Evolutionary conservation across 352 stramenopile genomes (phyloP), one percentile per base, ranked within the genome.

Genomic region (Phytophthora crassamura): DNA sequence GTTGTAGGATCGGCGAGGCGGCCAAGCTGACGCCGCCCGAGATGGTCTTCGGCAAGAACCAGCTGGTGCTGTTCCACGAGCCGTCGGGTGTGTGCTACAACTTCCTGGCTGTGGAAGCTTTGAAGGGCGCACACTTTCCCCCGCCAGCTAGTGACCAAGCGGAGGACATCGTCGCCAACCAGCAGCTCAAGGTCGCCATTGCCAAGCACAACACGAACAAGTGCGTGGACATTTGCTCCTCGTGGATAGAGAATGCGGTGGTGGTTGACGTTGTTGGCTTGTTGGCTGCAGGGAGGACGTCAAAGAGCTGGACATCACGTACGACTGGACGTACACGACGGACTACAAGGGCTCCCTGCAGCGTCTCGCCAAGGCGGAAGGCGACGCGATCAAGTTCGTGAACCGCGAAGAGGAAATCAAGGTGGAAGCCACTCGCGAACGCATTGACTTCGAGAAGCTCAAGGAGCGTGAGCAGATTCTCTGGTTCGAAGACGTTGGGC

Each of bases 41-140:
- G 79, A 94, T 94, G 86, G 86, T 94, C 22, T 94, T 93, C 60
- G 86, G 86, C 49, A 82, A 89, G 57, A 94, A 94, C 63, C 86
- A 94, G 58, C 50, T 94, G 55, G 53, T 93, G 11, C 62, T 94
- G 53, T 81, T 80, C 69, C 86, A 94, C 64, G 78, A 89, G 49
- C 69, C 81, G 2, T 83, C 78, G 16, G 84, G 84, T 22, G 66
- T 94, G 34, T 87, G 75, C 61, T 89, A 90, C 74, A 89, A 86
- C 59, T 94, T 94, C 20, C 53, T 93, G 22, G 83, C 84, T 11
- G 70, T 91, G 8, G 86, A 94, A 48, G 84, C 86, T 52, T 73
- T 94, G 20, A 89, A 90, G 36, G 76, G 84, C 25, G 84, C 83
- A 10, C 84, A 93, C 60, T 94, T 94, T 16, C 77, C 71, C 22